Conservation (phyloP, 139 green algal genomes). For the Auxenochlorella protothecoides region DNA sequence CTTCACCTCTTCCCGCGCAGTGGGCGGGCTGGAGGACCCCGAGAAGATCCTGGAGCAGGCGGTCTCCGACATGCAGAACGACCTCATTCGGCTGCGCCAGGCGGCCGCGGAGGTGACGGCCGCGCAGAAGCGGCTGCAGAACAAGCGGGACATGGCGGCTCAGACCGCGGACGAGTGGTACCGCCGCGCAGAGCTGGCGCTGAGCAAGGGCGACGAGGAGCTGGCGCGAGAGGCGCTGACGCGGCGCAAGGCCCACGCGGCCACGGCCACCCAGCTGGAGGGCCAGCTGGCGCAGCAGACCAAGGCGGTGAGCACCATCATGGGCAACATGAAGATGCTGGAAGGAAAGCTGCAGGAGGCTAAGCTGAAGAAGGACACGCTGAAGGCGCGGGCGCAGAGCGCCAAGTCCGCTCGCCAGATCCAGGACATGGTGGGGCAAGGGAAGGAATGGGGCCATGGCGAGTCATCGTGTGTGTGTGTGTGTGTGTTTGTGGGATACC, state of each 20-base stretch:
- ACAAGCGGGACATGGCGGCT: conserved; percentile 82
- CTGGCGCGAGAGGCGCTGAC: conserved; percentile 90
- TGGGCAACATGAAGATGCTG: conserved; percentile 77
- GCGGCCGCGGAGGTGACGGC: conserved; percentile 92
- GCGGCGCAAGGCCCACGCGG: conserved; percentile 77
- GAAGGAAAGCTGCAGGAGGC: conserved; percentile 86
- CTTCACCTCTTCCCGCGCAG: too few relatives aligned
- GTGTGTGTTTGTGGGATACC: neutral
- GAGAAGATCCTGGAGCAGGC: conserved; percentile 98
- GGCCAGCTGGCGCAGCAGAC: conserved; percentile 81
- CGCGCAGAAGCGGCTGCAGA: conserved; percentile 94
- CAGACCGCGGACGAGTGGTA: conserved; percentile 58
- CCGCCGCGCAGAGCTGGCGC: conserved; percentile 84
- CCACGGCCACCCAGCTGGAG: conserved; percentile 73
- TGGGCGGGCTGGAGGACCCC: conserved; percentile 62
- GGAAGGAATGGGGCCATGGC: conserved; percentile 6
- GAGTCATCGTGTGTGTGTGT: too few relatives aligned
- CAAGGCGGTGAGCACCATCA: conserved; percentile 80
- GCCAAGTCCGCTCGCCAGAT: conserved; percentile 66
- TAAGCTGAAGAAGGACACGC: conserved; percentile 97
- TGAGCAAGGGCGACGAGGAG: conserved; percentile 91
- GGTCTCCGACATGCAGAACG: conserved; percentile 93
- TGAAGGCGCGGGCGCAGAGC: conserved; percentile 91
- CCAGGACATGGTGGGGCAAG: conserved; percentile 30
- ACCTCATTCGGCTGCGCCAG: conserved; percentile 96